These are phyloP conservation scores for Pittosporum tobira DNA, from an alignment of 129 eudicot species.

Conservation along the genomic window DNA sequence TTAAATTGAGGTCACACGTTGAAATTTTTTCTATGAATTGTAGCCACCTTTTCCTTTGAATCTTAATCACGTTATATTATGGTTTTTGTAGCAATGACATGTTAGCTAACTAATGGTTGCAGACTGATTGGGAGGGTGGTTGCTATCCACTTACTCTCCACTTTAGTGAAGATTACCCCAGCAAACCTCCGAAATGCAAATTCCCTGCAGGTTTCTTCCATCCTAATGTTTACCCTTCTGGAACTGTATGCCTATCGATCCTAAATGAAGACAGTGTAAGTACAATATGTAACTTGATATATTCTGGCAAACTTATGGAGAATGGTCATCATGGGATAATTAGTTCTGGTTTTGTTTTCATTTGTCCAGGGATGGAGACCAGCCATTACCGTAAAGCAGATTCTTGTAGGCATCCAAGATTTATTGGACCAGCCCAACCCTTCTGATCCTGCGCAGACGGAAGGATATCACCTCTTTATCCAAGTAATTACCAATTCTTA, in stretches of 20 bases:
- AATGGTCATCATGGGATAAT: not conserved
- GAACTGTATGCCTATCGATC: conserved; percentile 59
- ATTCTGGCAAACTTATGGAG: not conserved
- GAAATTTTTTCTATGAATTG: not conserved
- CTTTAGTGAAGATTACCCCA: conserved; percentile 81
- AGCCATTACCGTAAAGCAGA: conserved; percentile 64
- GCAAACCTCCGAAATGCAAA: conserved; percentile 69
- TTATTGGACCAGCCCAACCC: conserved; percentile 58
- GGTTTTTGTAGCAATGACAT: not conserved
- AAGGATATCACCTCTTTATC: conserved; percentile 58
- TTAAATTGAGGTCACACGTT: no score
- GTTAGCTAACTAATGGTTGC: conserved; percentile 14
- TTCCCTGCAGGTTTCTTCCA: conserved; percentile 62
- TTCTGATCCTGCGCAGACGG: conserved; percentile 66
- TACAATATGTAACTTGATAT: conserved; percentile 1
- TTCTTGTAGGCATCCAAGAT: conserved; percentile 67
- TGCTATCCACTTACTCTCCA: conserved; percentile 59
- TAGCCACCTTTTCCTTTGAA: not conserved
- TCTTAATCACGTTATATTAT: not conserved
- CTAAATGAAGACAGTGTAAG: conserved; percentile 60
- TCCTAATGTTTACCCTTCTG: conserved; percentile 64
- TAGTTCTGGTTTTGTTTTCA: not conserved
- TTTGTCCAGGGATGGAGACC: conserved; percentile 67
- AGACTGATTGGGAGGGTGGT: conserved; percentile 99
- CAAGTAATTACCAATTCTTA: conserved; percentile 23